Evolutionary conservation across 2,329 filamentous ascomycete genomes (phyloP), one percentile per base, ranked within the genome.

Genomic region (Aspergillus glaucus): DNA sequence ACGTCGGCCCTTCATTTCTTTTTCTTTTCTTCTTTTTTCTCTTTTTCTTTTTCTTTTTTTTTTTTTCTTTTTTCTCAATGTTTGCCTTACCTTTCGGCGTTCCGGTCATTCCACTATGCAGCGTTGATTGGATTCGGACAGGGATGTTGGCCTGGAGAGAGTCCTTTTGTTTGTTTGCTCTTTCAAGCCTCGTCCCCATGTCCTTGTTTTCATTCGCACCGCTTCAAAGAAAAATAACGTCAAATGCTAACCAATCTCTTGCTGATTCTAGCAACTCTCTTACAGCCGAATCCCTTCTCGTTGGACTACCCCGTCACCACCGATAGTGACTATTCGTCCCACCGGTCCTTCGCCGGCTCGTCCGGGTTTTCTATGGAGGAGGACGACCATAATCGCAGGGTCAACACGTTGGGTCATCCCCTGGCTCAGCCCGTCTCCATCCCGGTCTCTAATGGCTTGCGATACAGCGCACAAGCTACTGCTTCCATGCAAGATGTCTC

Each of bases 381-480:
- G 57, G 71, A 76, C 58, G 76, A 79, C 59, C 70, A 70, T 54
- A 67, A 72, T 62, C 73, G 76, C 59, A 76, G 76, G 68, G 75
- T 78, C 64, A 71, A 70, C 59, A 62, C 67, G 51, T 66, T 79
- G 59, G 67, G 68, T 56, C 71, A 76, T 58, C 69, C 73, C 61
- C 60, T 72, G 49, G 62, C 67, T 49, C 67, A 70, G 58, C 67
- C 72, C 46, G 71, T 68, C 59, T 65, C 72, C 50, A 72, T 76
- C 60, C 63, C 71, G 60, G 63, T 70, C 57, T 69, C 65, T 61
- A 75, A 73, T 66, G 70, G 71, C 63, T 62, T 74, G 69, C 73
- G 75, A 69, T 79, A 76, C 71, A 70, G 72, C 62, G 60, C 75
- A 67, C 72, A 72, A 65, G 75, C 74, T 68, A 68, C 75, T 73